A percentile compares a stretch with the other conserved stretches of the same genome.
phyloP scores from a whole-genome alignment of 352 stramenopile species.

The Globisporangium emineosum region DNA sequence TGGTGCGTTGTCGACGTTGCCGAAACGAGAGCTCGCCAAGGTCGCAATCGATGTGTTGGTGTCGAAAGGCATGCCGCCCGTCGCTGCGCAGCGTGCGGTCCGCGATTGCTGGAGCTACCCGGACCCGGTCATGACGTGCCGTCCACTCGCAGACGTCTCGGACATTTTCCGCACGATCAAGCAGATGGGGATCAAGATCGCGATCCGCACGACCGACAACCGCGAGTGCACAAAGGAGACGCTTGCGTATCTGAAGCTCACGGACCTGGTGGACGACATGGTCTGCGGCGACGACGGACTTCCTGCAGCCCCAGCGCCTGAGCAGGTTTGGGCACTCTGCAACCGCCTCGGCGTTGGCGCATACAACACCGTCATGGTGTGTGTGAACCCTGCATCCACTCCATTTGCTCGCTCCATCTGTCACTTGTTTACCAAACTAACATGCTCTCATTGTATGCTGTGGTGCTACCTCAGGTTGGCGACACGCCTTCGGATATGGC shows the following conservation, averaged over 20 bases:
- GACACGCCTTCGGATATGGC: slow-evolving; percentile 48
- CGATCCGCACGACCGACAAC: slow-evolving; percentile 45
- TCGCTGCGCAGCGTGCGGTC: slow-evolving; percentile 18
- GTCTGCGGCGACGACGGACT: slow-evolving; percentile 48
- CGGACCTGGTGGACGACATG: slow-evolving; percentile 35
- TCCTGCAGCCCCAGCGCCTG: slow-evolving; percentile 25
- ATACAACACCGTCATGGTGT: slow-evolving; percentile 43
- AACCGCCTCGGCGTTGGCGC: slow-evolving; percentile 31
- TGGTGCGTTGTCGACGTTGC: slow-evolving; percentile 28
- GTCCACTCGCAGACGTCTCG: slow-evolving; percentile 26
- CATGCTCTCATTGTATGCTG: background rate
- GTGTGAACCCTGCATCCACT: background rate
- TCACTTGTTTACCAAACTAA: background rate
- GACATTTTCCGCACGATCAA: slow-evolving; percentile 33
- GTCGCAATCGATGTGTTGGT: slow-evolving; percentile 30
- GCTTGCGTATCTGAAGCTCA: slow-evolving; percentile 29
- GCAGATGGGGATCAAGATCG: slow-evolving; percentile 47
- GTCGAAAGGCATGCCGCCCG: slow-evolving; percentile 19
- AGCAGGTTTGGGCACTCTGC: slow-evolving; percentile 45
- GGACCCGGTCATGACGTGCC: slow-evolving; percentile 24
- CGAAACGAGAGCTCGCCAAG: slow-evolving; percentile 29
- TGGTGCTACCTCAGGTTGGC: slow-evolving; percentile 25
- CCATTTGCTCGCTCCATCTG: background rate
- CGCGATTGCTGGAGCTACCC: slow-evolving; percentile 28
- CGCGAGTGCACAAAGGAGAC: slow-evolving; percentile 30